phyloP scores from a whole-genome alignment of 2,329 filamentous ascomycete genomes.

The Stagonosporopsis rhizophila region DNA sequence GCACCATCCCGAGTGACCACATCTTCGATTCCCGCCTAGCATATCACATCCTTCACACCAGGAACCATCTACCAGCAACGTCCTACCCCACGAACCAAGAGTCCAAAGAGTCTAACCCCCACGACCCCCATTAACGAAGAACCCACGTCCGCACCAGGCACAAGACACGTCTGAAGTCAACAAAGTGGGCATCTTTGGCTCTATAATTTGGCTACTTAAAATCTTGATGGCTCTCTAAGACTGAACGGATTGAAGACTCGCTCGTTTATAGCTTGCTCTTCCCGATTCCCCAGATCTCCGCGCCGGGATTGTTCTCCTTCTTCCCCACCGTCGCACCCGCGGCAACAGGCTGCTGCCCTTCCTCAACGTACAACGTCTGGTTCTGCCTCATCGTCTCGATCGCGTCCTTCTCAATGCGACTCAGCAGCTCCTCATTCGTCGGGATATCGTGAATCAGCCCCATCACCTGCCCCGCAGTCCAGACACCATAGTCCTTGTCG shows the following conservation, averaged over 20 bases:
- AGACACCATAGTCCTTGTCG: constrained; percentile 91
- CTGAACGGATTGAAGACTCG: neutral
- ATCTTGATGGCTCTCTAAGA: too few species aligned
- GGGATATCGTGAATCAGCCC: constrained; percentile 61
- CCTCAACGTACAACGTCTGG: constrained; percentile 45
- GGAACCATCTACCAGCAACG: constrained; percentile 6
- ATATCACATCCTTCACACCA: neutral
- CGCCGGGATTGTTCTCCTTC: constrained; percentile 50
- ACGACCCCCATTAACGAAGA: constrained; percentile 9
- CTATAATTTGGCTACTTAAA: too few species aligned
- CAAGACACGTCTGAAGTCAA: too few species aligned
- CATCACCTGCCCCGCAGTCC: constrained; percentile 97
- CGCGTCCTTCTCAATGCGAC: constrained; percentile 56
- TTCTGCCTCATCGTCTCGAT: constrained; percentile 51
- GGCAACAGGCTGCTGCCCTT: constrained; percentile 32
- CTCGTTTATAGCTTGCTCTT: constrained; percentile 52
- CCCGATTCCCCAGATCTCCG: constrained; percentile 52
- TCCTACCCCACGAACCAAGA: constrained; percentile 26
- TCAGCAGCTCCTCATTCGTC: constrained; percentile 55
- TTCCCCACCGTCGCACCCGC: constrained; percentile 34
- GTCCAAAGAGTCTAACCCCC: constrained; percentile 20
- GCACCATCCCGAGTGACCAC: neutral
- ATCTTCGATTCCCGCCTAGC: neutral
- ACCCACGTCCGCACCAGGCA: constrained; percentile 12
- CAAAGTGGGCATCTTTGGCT: too few species aligned